Percentiles rank a stretch among this genome's conserved stretches.
These are phyloP conservation scores for Aspergillus incahuasiensis DNA, from an alignment of 495 filamentous ascomycete species.

Conservation along the genomic window DNA sequence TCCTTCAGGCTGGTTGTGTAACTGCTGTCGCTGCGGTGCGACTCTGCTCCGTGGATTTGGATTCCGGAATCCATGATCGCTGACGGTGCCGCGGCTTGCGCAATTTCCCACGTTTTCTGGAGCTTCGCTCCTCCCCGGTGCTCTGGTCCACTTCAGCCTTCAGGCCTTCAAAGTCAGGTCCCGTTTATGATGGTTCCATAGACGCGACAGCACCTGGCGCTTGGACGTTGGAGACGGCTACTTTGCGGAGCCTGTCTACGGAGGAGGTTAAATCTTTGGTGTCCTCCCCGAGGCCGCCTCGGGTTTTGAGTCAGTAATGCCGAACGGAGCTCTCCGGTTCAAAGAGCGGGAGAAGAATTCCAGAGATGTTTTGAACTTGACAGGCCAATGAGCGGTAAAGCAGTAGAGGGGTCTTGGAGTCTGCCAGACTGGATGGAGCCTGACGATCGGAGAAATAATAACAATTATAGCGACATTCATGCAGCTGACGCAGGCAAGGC, in stretches of 20 bases:
- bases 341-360: neutral
- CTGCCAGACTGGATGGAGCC: neutral
- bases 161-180: too few species aligned
- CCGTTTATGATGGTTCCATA: neutral
- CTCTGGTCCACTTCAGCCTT: neutral
- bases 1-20: neutral
- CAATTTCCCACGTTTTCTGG: constrained; percentile 11
- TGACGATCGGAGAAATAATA: neutral
- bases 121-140: neutral
- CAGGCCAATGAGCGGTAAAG: neutral
- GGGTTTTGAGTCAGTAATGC: neutral
- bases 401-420: neutral
- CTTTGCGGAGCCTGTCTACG: constrained; percentile 2
- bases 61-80: constrained; percentile 3
- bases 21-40: neutral
- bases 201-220: neutral
- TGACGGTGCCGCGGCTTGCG: neutral
- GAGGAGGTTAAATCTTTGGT: neutral
- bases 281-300: neutral
- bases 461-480: constrained; percentile 1
- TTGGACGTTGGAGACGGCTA: neutral
- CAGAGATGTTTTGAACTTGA: neutral
- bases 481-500: constrained; percentile 3
- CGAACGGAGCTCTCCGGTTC: neutral
- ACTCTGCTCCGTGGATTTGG: constrained; percentile 13